Evolutionary conservation across 2,329 filamentous ascomycete genomes (phyloP), one percentile per base, ranked within the genome.

Genomic region (Penicillium concentricum): DNA sequence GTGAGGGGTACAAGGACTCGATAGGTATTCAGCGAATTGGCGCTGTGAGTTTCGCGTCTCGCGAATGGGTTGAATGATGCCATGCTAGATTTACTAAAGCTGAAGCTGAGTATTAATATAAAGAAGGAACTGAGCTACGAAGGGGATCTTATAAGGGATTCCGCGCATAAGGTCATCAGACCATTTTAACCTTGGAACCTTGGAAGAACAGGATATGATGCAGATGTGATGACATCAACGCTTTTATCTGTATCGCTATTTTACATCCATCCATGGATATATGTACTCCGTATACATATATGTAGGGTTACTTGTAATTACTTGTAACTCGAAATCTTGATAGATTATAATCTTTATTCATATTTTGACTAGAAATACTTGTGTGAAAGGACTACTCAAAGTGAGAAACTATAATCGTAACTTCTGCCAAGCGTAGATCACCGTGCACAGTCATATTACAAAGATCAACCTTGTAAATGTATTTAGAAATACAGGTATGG

Each of bases 1-100:
- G 87, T 87, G 49, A 91, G 59, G 42, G 87, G 81, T 4, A 90
- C 90, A 60, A 92, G 77, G 71, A 91, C 76, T 74, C 91, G 92
- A 82, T 94, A 94, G 35, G 85, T 80, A 62, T 85, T 79, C 66
- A 96, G 78, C 49, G 85, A 80, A 60, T 79, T 78, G 30, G 77
- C 74, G 59, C 81, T 81, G 70, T 91, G 87, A 18, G 84, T 80
- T 58, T 92, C 88, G 67, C 85, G 85, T 74, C 82, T 86, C 58
- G 83, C 79, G 76, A 94, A 94, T 28, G 90, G 90, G 73, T 94
- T 94, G 71, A 85, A 65, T 26, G 16, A 45, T 9, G 57, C 54
- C 64, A 67, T 67, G 43, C 7, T 60, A 13, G n/a, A 34, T 20
- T 2, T 18, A n/a, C 16, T 48, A 26, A 26, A 28, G 15, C 10